Base-by-base conservation (phyloP, 2,329 filamentous ascomycete genomes). In the Fusarium denticulatum region DNA sequence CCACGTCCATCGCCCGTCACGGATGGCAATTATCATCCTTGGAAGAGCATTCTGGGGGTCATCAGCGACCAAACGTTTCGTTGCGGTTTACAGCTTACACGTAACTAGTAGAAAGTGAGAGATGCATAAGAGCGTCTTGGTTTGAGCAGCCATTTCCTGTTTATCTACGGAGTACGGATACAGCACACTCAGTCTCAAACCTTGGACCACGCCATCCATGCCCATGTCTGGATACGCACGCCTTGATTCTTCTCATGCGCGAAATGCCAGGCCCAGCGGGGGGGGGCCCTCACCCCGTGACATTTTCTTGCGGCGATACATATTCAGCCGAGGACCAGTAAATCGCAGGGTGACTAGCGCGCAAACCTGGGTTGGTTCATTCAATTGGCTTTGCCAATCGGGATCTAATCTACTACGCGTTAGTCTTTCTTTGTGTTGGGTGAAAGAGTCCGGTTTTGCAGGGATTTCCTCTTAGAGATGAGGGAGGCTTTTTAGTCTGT, bases 301-400 rank as follows among this genome's bases (percentile, higher is more conserved):
- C 24, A 49, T 58, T 28, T 58, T 28, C 40, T 22, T 63, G 58
- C 28, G 46, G 32, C 57, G 52, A 47, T 61, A 55, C 56, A 46
- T 62, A 59, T 50, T 40, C 30, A 42, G 49, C 46, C 59, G 59
- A 70, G 60, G 55, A 40, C 55, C 50, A 72, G 68, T 61, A 61
- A 50, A 46, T 59, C 45, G 50, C 47, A 66, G 39, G 42, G 66
- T 75, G 58, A 75, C 64, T 65, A 73, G 67, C 56, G 45, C 60
- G 55, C 71, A 75, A 65, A 58, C 59, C 69, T 62, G 45, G 59
- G 63, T 65, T 67, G 67, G 76, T 66, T 75, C 69, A 62, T 70
- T 68, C 73, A 64, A 78, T 77, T 76, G 69, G 76, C 39, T 70
- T 64, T 70, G 60, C 56, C 72, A 64, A 77, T 77, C 74, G 63